Evolutionary conservation across 1,139 yeast species (phyloP).

Genomic region (Taphrina pruni): DNA sequence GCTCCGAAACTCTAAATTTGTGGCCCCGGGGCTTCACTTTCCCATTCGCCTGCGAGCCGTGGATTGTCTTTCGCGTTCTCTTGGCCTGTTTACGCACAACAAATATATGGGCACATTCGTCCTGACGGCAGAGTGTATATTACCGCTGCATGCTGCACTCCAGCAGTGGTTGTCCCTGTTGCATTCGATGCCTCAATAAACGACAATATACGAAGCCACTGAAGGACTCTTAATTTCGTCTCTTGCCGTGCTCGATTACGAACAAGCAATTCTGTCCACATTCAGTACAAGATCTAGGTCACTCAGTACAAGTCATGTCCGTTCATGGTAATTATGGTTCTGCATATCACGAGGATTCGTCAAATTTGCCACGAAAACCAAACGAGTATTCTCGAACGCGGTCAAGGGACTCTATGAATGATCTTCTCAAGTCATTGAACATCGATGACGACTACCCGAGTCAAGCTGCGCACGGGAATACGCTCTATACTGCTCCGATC

Average conservation of each 20-base stretch:
- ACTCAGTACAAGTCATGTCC: too few relatives aligned
- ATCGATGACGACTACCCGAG: conserved; percentile 7
- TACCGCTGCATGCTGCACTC: not conserved
- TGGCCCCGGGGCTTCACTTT: not conserved
- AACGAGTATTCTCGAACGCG: conserved; percentile 7
- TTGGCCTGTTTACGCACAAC: too few relatives aligned
- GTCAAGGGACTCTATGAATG: conserved; percentile 5
- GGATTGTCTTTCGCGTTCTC: not conserved
- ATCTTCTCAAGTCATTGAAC: conserved; percentile 21
- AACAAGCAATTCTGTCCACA: too few relatives aligned
- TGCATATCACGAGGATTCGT: not conserved
- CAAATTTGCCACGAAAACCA: conserved; percentile 11
- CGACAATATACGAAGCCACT: too few relatives aligned
- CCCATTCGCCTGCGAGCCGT: not conserved
- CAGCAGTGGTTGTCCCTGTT: too few relatives aligned
- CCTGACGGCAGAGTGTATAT: not conserved
- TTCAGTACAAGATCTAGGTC: too few relatives aligned
- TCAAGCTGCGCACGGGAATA: not conserved
- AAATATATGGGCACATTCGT: too few relatives aligned
- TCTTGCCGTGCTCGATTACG: too few relatives aligned
- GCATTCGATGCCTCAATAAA: too few relatives aligned
- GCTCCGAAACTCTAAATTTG: conserved; percentile 9
- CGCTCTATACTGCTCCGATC: not conserved
- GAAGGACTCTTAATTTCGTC: too few relatives aligned
- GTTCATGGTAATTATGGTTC: not conserved